Evolutionary conservation across 2,329 filamentous ascomycete species (phyloP), one percentile per base, ranked within the genome.

Genomic region (Orbilia javanica): DNA sequence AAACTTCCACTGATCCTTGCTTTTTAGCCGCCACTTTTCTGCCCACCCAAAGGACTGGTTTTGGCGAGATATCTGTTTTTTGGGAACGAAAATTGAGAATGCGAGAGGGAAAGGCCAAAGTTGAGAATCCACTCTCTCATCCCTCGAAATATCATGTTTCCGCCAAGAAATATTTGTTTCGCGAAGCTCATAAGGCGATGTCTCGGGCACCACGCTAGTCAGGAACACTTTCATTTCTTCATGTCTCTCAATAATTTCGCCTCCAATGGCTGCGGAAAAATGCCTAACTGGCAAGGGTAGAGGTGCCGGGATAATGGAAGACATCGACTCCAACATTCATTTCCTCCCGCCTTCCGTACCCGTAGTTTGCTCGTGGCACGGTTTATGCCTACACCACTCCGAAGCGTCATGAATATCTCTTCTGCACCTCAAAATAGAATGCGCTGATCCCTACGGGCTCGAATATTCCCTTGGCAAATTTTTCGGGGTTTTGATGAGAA

Each of bases 151-250:
- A 76, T 29, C 68, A 62, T 29, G 44, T 72, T 65, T 72, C n/a
- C 65, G 69, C 69, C 60, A 73, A 73, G 69, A 44, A 29, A 34
- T 46, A 50, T 66, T 60, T 73, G 62, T 66, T 73, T 73, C 62
- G 69, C 46, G 60, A 73, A 50, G 39, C 36, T 57, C 36, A 57
- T 10, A 64, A 60, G 27, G 48, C 44, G 62, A 36, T 73, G 62
- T 60, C 69, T 73, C 52, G 69, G 69, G 25, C 25, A 65, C 67
- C 34, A 64, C 44, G 22, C 48, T 73, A 39, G 55, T 50, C 55
- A 57, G 36, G 57, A 55, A 44, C 36, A 44, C 69, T 42, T 65
- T 73, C 69, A 73, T 73, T 73, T 73, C 69, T 65, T 48, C 27
- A 29, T 66, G 60, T 73, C 62, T 66, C 60, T 66, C 36, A 63